phyloP scores from a whole-genome alignment of 2,329 filamentous ascomycete genomes.

The Knufia petricola region DNA sequence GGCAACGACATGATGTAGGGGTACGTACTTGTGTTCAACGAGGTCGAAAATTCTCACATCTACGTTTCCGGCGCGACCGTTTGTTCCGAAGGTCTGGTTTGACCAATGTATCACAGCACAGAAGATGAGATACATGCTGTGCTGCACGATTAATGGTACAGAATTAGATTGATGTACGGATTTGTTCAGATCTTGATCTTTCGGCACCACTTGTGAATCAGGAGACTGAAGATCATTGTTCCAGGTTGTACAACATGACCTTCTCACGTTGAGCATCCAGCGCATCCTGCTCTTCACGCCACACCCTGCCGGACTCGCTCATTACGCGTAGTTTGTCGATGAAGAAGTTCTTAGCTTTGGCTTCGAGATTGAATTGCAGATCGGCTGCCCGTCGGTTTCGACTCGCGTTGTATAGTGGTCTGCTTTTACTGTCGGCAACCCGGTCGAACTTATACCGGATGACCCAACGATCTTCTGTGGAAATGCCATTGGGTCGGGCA shows the following conservation, averaged over 20 bases:
- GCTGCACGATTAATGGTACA: neutral
- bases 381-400: constrained; percentile 47
- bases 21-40: too few relatives aligned
- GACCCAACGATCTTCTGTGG: constrained; percentile 48
- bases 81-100: constrained; percentile 1
- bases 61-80: neutral
- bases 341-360: constrained; percentile 39
- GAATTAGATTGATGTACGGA: constrained; percentile 1
- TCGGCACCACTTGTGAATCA: constrained; percentile 2
- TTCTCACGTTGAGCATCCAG: constrained; percentile 38
- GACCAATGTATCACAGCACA: constrained; percentile 4
- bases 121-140: neutral
- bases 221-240: neutral
- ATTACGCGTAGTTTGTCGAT: constrained; percentile 34
- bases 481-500: constrained; percentile 47
- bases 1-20: too few relatives aligned
- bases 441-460: constrained; percentile 72
- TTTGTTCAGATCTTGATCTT: neutral
- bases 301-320: constrained; percentile 48
- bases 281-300: constrained; percentile 47
- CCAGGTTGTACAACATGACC: constrained; percentile 19
- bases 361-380: constrained; percentile 29
- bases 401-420: constrained; percentile 46
- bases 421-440: constrained; percentile 39
- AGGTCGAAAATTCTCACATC: neutral